These are phyloP conservation scores for Fusarium globosum DNA, from an alignment of 2,329 filamentous ascomycete species.

Conservation along the genomic window DNA sequence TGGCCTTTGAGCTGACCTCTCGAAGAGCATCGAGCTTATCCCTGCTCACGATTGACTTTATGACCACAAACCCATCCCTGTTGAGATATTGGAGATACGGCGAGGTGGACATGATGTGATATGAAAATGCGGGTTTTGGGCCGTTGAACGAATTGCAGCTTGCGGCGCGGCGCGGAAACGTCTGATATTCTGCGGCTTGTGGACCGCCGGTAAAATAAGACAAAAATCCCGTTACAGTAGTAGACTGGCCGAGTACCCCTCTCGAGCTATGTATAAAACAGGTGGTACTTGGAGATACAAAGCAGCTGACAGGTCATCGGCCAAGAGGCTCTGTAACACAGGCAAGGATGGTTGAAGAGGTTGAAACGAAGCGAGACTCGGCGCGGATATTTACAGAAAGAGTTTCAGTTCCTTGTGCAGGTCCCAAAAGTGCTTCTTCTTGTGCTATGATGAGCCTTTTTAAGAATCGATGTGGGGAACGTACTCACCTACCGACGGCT, in stretches of 20 bases:
- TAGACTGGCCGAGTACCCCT: constrained; percentile 3
- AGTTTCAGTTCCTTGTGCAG: constrained; percentile 5
- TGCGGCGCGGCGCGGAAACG: constrained; percentile 2
- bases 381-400: constrained; percentile 14
- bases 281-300: background rate
- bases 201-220: constrained; percentile 32
- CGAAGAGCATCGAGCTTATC: constrained; percentile 69
- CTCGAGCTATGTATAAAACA: background rate
- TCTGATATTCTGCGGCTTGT: constrained; percentile 6
- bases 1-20: constrained; percentile 66
- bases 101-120: constrained; percentile 33
- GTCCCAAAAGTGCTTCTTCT: constrained; percentile 2
- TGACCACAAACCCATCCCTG: constrained; percentile 79
- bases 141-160: constrained; percentile 3
- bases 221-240: constrained; percentile 15
- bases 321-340: constrained; percentile 19
- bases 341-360: constrained; percentile 17
- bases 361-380: constrained; percentile 19
- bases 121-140: constrained; percentile 7
- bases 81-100: constrained; percentile 63
- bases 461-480: constrained; percentile 40
- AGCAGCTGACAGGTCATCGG: constrained; percentile 21
- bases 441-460: constrained; percentile 19
- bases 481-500: background rate
- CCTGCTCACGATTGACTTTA: constrained; percentile 71